Base-by-base conservation (phyloP, 2,329 filamentous ascomycete genomes). In the Aureobasidium musti region DNA sequence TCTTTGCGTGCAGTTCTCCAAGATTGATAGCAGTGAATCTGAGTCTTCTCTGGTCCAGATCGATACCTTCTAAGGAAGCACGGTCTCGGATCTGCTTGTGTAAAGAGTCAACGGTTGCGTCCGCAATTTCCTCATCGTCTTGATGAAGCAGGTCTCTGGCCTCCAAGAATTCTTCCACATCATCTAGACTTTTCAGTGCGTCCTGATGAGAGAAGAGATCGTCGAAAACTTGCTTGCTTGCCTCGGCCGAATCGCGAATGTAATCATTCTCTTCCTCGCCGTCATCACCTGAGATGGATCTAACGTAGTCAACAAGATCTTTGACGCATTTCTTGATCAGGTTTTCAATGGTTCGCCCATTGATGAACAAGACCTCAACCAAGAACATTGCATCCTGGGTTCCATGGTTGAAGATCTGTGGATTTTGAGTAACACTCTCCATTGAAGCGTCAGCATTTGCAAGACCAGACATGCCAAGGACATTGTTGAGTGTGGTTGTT, bases 341-440 rank as follows among this genome's bases (percentile, higher is more conserved):
- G 26, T n/a, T 50, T 3, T 30, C 7, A 17, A 19, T 50, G 2
- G 26, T 17, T 50, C 26, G 26, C 1, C 6, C 26, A n/a, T 50
- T 50, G 13, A 30, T 26, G n/a, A 50, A n/a, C 26, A 50, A 21
- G 6, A 50, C 47, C 47, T 50, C 26, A 28, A 50, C 47, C 7
- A 3, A 2, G 17, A 50, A 50, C 23, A 17, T 28, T 1, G 17
- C 10, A 8, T 14, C 6, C 47, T 30, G 14, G 0, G 5, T 43
- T 5, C 13, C 35, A 23, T 57, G 53, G 8, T 57, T 57, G 53
- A 39, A 57, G 35, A 57, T 33, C 28, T 60, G 56, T 8, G 56
- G 56, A 8, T 39, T 39, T 21, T 45, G 57, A 13, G 41, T 63
- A n/a, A 63, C 57, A 28, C 57, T 63, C n/a, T 50, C 43, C 17